Percentiles rank a stretch among this genome's conserved stretches.
Evolutionary conservation across 202 grass and related monocot genomes (phyloP).

Genomic region (Cymbopogon flexuosus): DNA sequence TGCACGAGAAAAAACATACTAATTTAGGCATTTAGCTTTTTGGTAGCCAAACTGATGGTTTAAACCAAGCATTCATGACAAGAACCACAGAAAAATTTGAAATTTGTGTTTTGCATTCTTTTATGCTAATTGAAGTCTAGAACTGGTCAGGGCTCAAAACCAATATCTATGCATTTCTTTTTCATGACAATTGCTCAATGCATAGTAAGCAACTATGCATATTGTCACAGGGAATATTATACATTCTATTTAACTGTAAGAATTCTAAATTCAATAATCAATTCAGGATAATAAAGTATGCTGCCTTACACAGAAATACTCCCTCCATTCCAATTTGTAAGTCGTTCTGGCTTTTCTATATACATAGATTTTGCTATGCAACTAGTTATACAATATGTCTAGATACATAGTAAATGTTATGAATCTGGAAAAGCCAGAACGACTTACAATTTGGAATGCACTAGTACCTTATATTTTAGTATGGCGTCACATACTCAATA

Average conservation of each 20-base stretch:
- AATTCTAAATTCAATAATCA: neutral
- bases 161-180: neutral
- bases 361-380: no score
- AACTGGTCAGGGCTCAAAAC: neutral
- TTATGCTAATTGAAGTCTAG: neutral
- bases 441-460: no score
- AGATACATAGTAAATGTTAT: no score
- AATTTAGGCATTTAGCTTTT: neutral
- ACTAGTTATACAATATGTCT: no score
- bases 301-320: neutral
- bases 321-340: no score
- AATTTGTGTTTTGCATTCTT: neutral
- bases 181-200: neutral
- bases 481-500: constrained; percentile 1
- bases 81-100: neutral
- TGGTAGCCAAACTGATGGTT: constrained; percentile 4
- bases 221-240: neutral
- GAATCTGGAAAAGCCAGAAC: no score
- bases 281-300: constrained; percentile 13
- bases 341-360: no score
- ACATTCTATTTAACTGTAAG: neutral
- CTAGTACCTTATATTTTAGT: neutral
- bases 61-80: constrained; percentile 5
- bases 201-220: neutral
- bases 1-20: constrained; percentile 35